Evolutionary conservation across 2,329 filamentous ascomycete genomes (phyloP), one percentile per base, ranked within the genome.

Genomic region (Curvularia eragrostidis): DNA sequence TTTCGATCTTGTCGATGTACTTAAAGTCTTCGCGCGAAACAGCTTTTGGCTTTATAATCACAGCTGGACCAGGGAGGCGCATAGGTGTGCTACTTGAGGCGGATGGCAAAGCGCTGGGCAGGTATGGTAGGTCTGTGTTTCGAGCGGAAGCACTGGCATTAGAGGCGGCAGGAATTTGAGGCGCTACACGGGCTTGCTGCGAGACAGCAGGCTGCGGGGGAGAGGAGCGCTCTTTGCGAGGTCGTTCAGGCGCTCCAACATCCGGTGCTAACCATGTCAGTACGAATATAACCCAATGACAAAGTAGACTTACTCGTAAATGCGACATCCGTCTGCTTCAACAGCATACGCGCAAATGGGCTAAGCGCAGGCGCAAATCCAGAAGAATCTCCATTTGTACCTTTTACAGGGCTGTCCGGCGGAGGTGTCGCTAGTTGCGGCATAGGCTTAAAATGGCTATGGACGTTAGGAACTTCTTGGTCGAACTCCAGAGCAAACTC

Each of bases 331-430:
- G 75, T 77, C 28, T 68, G 69, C 23, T 78, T 79, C 42, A 86
- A 65, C 52, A 87, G 78, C 81, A 85, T 82, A 52, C 77, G 80
- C 19, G 84, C 83, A 67, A 87, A 86, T 1, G 80, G 75, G 55
- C 82, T 83, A 21, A 87, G 75, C 15, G 72, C 52, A 5, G 67
- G 63, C 3, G 50, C 42, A 23, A 60, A 51, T 23, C 53, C 63
- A 13, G 67, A 58, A n/a, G 41, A 44, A 9, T 61, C 53, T 12
- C 65, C 68, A 63, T 75, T 71, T 46, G 46, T 19, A 18, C 59
- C 52, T 51, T 58, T 63, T 4, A 54, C 52, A 18, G 71, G 61
- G 42, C 63, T 71, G 9, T 73, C 71, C n/a, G 73, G 67, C 9
- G 72, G 65, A 54, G 72, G 68, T 3, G 71, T 74, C 39, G 67